These are phyloP conservation scores for Mycena olivaceomarginata DNA, from an alignment of 768 basidiomycete species.

Conservation along the genomic window DNA sequence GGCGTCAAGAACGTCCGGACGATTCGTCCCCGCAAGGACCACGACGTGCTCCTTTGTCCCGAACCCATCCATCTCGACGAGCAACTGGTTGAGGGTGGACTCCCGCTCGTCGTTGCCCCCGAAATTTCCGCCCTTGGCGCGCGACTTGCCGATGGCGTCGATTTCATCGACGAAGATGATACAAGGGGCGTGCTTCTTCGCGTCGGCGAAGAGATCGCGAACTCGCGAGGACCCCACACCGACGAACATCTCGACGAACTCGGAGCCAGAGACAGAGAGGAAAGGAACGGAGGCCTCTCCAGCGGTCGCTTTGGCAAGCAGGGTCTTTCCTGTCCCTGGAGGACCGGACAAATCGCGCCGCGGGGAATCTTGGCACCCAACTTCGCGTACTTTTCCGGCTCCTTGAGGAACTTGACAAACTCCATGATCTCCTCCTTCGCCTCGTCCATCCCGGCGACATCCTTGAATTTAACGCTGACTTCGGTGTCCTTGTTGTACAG, in stretches of 20 bases:
- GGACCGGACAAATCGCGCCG: slow-evolving; percentile 96
- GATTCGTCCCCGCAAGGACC: slow-evolving; percentile 96
- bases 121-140: slow-evolving; percentile 85
- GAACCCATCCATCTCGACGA: slow-evolving; percentile 99
- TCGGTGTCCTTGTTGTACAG: slow-evolving; percentile 98
- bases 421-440: slow-evolving; percentile 99
- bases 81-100: slow-evolving; percentile 96
- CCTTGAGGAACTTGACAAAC: slow-evolving; percentile 99
- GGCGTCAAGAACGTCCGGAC: slow-evolving; percentile 96
- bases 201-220: slow-evolving; percentile 97
- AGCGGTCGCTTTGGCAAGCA: slow-evolving; percentile 98
- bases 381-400: slow-evolving; percentile 95
- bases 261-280: slow-evolving; percentile 98
- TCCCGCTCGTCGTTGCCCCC: slow-evolving; percentile 98
- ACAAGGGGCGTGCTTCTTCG: slow-evolving; percentile 98
- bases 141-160: slow-evolving; percentile 97
- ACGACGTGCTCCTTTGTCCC: slow-evolving; percentile 98
- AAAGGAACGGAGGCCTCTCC: slow-evolving; percentile 99
- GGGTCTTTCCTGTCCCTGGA: slow-evolving; percentile 98
- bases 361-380: slow-evolving; percentile 98
- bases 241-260: slow-evolving; percentile 99
- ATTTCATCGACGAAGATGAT: slow-evolving; percentile 99
- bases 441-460: slow-evolving; percentile 99
- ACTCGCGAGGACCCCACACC: slow-evolving; percentile 99
- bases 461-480: slow-evolving; percentile 94